Evolutionary conservation across 2,329 filamentous ascomycete species (phyloP), one percentile per base, ranked within the genome.

Genomic region (Xylaria sp.): DNA sequence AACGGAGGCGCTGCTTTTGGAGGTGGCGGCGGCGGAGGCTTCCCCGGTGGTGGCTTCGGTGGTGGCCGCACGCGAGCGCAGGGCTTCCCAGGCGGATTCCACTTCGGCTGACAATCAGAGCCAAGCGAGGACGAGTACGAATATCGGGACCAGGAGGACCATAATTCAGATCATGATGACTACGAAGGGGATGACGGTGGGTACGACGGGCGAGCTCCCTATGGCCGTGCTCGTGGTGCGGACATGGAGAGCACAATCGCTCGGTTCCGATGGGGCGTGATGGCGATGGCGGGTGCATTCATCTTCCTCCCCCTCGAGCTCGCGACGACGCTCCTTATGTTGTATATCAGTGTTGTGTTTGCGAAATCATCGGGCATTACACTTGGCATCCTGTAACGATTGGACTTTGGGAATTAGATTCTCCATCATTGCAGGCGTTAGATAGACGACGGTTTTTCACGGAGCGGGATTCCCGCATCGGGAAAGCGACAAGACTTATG

Each of bases 1-100:
- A 91, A 91, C 66, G 85, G 70, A 72, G 87, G 88, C 70, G 87
- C 84, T 28, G 84, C 84, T 50, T 87, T 87, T 57, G 85, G 86
- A 43, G 85, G 85, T 46, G 80, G 79, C 28, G 83, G 78, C 8
- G 83, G 85, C 20, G 41, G 34, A 18, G 66, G 69, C 52, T 71
- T 69, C 55, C 61, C 61, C 1, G 66, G 68, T 28, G 15, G 55
- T n/a, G 81, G 81, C 2, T 86, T 83, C 77, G 80, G 84, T 53
- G 84, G 85, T 25, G 86, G 84, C 55, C 83, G 83, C 41, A 72
- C 77, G 57, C 76, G 78, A 46, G 71, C 75, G 15, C 78, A 80
- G 69, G 81, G 81, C 3, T 86, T 83, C 77, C 82, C 82, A 3
- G 80, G 84, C 57, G 84, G 85, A 66, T 91, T 90, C 80, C 84